Evolutionary conservation across 768 basidiomycete species (phyloP), one percentile per base, ranked within the genome.

Genomic region (Rubroboletus pulcherrimus): DNA sequence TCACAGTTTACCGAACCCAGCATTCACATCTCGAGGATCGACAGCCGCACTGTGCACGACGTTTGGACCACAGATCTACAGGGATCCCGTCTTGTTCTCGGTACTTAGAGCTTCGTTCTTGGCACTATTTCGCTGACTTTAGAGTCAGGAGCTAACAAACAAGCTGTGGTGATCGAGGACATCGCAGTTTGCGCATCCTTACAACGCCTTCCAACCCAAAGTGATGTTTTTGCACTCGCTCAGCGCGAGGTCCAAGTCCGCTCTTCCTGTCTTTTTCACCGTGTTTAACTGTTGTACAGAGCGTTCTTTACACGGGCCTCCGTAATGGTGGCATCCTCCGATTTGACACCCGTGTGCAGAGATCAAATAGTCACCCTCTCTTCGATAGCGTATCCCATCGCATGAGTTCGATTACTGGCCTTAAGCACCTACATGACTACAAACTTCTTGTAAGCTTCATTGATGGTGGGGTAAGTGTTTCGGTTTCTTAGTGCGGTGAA

Each of bases 221-320:
- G 85, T 51, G 86, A 88, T 61, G 82, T 87, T 0, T 81, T 89
- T 58, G 69, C 86, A 3, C 70, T 87, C n/a, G 66, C 74, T 45
- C 83, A 83, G 61, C 66, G 74, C 45, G 70, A 78, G 49, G 86
- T 86, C 40, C 6, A 75, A 63, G 9, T 33, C 38, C 7, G 0
- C 29, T 9, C 26, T 51, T 17, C 26, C 24, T 26, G 21, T 11
- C 8, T 29, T 21, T 24, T 19, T 31, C 54, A 6, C 41, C 44
- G 0, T 12, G 15, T 31, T 7, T 40, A 40, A 61, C 33, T 2
- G 56, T 49, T 31, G 53, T 37, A 9, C 57, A 86, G 84, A 69
- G 76, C 48, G 61, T 78, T 6, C 68, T 86, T 17, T 83, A 82
- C 56, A 71, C 83, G 0, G 85, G 85, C 12, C 72, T 79, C 31